These are phyloP conservation scores for Lentinula sp. DNA, from an alignment of 768 basidiomycete species.

Conservation along the genomic window DNA sequence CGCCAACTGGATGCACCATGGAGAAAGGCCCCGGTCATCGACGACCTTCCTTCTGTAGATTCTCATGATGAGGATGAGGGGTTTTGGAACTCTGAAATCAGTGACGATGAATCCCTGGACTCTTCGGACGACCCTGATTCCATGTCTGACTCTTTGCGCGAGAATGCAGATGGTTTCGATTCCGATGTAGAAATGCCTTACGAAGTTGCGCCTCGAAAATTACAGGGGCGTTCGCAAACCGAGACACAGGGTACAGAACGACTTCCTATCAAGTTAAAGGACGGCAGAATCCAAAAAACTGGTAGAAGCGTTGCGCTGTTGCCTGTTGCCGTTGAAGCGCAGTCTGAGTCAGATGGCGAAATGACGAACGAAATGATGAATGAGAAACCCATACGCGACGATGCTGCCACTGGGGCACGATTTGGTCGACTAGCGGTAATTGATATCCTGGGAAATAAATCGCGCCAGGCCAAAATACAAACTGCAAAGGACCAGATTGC, in stretches of 20 bases:
- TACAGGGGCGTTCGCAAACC: conserved; percentile 38
- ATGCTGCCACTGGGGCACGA: conserved; percentile 77
- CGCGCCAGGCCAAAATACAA: conserved; percentile 61
- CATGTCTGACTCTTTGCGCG: conserved; percentile 21
- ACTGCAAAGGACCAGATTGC: conserved; percentile 94
- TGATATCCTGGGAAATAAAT: conserved; percentile 61
- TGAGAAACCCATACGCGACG: conserved; percentile 38
- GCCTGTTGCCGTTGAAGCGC: conserved; percentile 9
- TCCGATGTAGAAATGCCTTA: conserved; percentile 75
- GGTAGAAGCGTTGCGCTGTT: conserved; percentile 29
- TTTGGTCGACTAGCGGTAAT: conserved; percentile 81
- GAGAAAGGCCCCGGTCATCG: conserved; percentile 33
- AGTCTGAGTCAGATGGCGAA: conserved; percentile 22
- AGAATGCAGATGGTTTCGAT: conserved; percentile 27
- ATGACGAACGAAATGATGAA: conserved; percentile 30
- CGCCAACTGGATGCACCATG: conserved; percentile 60
- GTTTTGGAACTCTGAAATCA: conserved; percentile 35
- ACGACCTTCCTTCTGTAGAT: conserved; percentile 65
- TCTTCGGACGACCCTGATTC: conserved; percentile 24
- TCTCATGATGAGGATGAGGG: conserved; percentile 60
- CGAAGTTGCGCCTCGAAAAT: conserved; percentile 56
- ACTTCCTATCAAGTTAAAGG: conserved; percentile 81
- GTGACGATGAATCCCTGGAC: conserved; percentile 26
- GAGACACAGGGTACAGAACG: conserved; percentile 49
- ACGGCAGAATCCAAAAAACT: conserved; percentile 69